Evolutionary conservation across 2,329 filamentous ascomycete genomes (phyloP).

Genomic region (Penicillium expansum): DNA sequence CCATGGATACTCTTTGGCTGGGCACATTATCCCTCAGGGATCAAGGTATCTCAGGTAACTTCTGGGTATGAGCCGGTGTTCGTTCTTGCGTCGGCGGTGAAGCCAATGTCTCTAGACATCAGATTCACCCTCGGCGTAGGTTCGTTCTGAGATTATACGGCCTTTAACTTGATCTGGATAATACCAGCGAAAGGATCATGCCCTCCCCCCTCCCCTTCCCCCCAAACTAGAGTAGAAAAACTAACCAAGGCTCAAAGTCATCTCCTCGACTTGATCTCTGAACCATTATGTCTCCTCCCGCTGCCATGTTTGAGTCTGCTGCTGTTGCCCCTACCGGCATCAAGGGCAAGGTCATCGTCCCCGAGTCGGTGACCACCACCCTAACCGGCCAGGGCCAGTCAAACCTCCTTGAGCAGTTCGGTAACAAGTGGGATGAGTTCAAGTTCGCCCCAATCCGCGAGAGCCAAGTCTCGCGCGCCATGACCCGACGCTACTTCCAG

Average conservation of each 20-base stretch:
- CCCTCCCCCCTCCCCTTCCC: constrained; percentile 53
- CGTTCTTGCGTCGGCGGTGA: constrained; percentile 39
- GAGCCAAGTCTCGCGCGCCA: constrained; percentile 86
- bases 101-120: constrained; percentile 16
- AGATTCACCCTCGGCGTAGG: constrained; percentile 17
- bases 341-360: constrained; percentile 47
- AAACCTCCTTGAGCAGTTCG: constrained; percentile 63
- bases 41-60: constrained; percentile 51
- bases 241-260: constrained; percentile 32
- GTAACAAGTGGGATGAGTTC: constrained; percentile 77
- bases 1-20: constrained; percentile 41
- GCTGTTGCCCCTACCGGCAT: constrained; percentile 36
- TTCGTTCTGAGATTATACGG: constrained; percentile 77
- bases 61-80: constrained; percentile 66
- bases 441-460: constrained; percentile 84
- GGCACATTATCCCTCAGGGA: constrained; percentile 38
- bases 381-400: constrained; percentile 45
- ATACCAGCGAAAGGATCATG: constrained; percentile 99
- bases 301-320: constrained; percentile 59
- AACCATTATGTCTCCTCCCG: constrained; percentile 72
- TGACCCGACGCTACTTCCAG: constrained; percentile 89
- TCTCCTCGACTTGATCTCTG: constrained; percentile 29
- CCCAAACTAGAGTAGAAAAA: constrained; percentile 40
- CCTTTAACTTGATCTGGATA: constrained; percentile 95
- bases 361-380: constrained; percentile 43